Evolutionary conservation across 441 rosid species (phyloP).

Genomic region (Pelargonium cotyledonis): DNA sequence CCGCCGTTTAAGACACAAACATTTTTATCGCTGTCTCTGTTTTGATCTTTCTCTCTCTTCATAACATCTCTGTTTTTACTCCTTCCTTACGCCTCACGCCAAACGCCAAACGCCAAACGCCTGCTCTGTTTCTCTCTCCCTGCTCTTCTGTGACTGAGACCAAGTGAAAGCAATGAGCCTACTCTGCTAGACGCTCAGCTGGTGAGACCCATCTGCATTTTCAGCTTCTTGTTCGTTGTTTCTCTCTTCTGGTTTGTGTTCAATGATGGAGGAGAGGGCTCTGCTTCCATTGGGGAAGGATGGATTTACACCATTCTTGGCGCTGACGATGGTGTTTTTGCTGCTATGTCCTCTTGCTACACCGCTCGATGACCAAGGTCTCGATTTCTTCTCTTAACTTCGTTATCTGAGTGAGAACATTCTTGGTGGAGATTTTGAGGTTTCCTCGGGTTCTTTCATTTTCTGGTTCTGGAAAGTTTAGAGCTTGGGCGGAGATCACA

Average conservation of each 20-base stretch:
- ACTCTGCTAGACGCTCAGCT: too few relatives aligned
- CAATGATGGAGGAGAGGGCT: constrained; percentile 5
- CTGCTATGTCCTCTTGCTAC: constrained; percentile 34
- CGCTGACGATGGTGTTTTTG: constrained; percentile 8
- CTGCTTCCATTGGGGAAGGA: constrained; percentile 1
- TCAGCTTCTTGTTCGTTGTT: too few relatives aligned
- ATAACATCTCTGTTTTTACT: constrained; percentile 41
- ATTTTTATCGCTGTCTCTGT: neutral
- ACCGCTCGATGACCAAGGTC: constrained; percentile 58
- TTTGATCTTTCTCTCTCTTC: constrained; percentile 37
- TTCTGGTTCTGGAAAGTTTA: too few relatives aligned
- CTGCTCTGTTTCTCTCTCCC: constrained; percentile 31
- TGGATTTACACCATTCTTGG: constrained; percentile 8
- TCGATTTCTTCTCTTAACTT: too few relatives aligned
- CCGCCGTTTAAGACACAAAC: constrained; percentile 45
- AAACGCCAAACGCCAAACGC: constrained; percentile 89
- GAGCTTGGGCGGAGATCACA: too few relatives aligned
- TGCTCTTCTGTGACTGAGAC: neutral
- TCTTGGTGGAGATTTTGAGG: neutral
- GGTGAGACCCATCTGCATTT: too few relatives aligned
- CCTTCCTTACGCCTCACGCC: constrained; percentile 61
- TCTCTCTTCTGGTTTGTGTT: too few relatives aligned
- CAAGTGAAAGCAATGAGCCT: too few relatives aligned
- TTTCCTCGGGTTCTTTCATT: too few relatives aligned
- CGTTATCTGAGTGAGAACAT: neutral